Conservation (phyloP, 345 rosid genomes). For the Melaleuca alternifolia region DNA sequence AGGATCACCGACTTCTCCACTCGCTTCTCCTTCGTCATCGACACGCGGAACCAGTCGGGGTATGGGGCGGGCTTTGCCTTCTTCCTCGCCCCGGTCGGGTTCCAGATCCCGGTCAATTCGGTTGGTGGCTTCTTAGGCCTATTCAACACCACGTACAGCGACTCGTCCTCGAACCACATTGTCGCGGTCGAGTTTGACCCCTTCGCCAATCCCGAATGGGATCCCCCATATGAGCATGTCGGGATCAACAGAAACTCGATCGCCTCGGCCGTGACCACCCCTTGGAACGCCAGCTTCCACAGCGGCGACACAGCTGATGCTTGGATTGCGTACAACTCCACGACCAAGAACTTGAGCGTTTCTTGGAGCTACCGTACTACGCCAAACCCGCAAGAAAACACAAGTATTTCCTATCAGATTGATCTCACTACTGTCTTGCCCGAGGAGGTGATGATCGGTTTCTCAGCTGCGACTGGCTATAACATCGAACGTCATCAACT, state of each 20-base stretch:
- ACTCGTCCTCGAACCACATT: constrained; percentile 1
- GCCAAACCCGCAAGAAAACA: neutral
- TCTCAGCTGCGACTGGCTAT: constrained; percentile 19
- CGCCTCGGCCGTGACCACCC: constrained; percentile 11
- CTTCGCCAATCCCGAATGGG: constrained; percentile 11
- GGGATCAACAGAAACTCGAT: constrained; percentile 37
- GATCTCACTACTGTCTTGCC: constrained; percentile 4
- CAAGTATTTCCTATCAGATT: neutral
- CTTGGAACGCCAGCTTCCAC: constrained; percentile 34
- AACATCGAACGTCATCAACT: neutral
- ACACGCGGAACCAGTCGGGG: neutral
- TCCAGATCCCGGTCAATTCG: neutral
- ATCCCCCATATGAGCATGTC: constrained; percentile 23
- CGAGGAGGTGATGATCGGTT: constrained; percentile 14
- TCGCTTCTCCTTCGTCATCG: constrained; percentile 7
- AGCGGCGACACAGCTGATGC: constrained; percentile 20
- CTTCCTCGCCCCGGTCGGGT: neutral
- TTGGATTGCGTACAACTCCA: constrained; percentile 18
- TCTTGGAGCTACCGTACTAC: constrained; percentile 19
- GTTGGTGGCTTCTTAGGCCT: constrained; percentile 10
- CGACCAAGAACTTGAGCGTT: constrained; percentile 20
- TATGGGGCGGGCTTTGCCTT: constrained; percentile 1
- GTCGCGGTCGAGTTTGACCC: constrained; percentile 27
- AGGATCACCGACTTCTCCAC: constrained; percentile 18
- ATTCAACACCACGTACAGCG: neutral